Base-by-base conservation (phyloP, 305 asterid genomes). In the Euphrasia arctica region DNA sequence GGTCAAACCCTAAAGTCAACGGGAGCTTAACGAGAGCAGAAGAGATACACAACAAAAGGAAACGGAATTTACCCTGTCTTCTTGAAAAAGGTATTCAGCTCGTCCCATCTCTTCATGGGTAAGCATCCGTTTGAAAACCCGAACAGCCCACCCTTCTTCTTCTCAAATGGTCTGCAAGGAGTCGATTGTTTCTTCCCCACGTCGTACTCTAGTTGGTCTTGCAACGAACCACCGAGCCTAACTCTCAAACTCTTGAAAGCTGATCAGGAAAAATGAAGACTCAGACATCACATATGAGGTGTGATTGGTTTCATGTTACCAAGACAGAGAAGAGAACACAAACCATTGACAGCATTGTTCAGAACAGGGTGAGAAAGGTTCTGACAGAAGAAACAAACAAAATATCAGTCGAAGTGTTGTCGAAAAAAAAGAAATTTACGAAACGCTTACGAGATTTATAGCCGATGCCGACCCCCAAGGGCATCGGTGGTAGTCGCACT, bases 61-160 rank as follows among this genome's bases (percentile, higher is more conserved):
- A 60, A 15, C 18, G 45, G 47, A 69, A 7, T 13, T 77, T 81
- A 90, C 99, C 96, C 95, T 1, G 91, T 88, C 68, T 77, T 83
- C 74, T 59, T 75, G 84, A 90, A 94, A 69, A 94, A 81, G 11
- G 41, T 70, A 73, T 88, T 90, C 66, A 94, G 82, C 78, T 88
- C 95, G 68, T 90, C 99, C 99, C 99, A 94, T 74, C 97, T 86
- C 65, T 72, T 50, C 96, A 94, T 83, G 54, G 52, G 75, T 42
- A 94, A 82, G 80, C 97, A 94, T 74, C 97, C 99, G 59, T 74
- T 77, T 9, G 99, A 88, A 78, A 86, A 94, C 70, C 99, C 99
- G 74, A 90, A 94, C 69, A 94, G 69, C 9, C 96, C 99, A 12
- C 74, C 80, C 58, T 74, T 80, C 67, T 86, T 76, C 83, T 82